These are phyloP conservation scores for Zymoseptoria brevis DNA, from an alignment of 2,329 filamentous ascomycete genomes.

Conservation along the genomic window DNA sequence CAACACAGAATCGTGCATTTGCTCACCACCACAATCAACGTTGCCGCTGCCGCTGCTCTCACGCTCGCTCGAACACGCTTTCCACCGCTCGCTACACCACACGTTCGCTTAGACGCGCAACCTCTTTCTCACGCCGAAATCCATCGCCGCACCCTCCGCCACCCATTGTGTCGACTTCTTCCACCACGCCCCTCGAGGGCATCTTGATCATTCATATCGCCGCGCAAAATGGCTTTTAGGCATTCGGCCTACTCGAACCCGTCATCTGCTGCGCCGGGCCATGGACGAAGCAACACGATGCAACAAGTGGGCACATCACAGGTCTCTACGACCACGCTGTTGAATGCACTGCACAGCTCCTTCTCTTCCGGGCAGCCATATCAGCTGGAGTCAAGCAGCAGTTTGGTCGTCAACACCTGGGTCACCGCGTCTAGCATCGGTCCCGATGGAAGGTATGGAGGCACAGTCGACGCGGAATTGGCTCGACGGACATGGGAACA, in stretches of 20 bases:
- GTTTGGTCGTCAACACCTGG: conserved; percentile 92
- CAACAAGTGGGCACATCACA: conserved; percentile 59
- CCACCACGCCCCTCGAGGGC: conserved; percentile 18
- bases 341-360: conserved; percentile 85
- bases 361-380: conserved; percentile 80
- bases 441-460: conserved; percentile 60
- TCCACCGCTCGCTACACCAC: conserved; percentile 6
- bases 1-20: neutral
- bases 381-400: conserved; percentile 79
- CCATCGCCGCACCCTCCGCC: neutral
- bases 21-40: neutral
- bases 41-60: neutral
- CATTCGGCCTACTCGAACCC: conserved; percentile 55
- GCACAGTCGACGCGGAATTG: conserved; percentile 71
- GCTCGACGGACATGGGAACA: conserved; percentile 90
- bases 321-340: conserved; percentile 83
- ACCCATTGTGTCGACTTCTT: conserved; percentile 1
- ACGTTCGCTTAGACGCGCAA: neutral
- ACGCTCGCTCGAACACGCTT: conserved; percentile 7
- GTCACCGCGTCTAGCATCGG: conserved; percentile 67
- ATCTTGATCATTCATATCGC: conserved; percentile 7
- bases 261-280: conserved; percentile 42
- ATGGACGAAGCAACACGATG: conserved; percentile 45
- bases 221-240: conserved; percentile 50
- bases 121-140: neutral